Evolutionary conservation across 1,139 yeast genomes (phyloP).

Genomic region (Candida sp.): DNA sequence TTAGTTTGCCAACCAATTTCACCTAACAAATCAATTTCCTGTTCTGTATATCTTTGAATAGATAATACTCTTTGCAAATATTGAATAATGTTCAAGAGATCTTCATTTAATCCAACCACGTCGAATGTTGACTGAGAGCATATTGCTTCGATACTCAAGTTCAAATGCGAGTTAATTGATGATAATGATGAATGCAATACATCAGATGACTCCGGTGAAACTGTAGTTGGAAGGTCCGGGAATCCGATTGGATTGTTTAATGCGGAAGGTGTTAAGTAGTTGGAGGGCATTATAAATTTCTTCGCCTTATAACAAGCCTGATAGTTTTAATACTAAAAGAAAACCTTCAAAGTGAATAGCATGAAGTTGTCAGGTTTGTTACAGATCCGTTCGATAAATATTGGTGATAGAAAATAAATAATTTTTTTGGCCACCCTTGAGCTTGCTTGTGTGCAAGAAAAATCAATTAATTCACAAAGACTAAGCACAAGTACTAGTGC

Average conservation of each 20-base stretch:
- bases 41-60: background rate
- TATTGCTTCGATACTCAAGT: background rate
- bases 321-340: no score
- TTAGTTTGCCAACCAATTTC: slow-evolving; percentile 1
- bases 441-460: background rate
- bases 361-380: no score
- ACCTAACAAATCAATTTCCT: background rate
- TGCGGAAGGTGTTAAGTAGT: background rate
- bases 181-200: background rate
- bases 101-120: background rate
- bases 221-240: background rate
- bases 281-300: background rate
- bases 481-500: background rate
- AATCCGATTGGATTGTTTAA: background rate
- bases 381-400: no score
- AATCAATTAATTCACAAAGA: background rate
- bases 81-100: background rate
- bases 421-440: background rate
- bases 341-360: no score
- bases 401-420: background rate
- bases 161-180: background rate
- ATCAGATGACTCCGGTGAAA: background rate
- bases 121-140: background rate
- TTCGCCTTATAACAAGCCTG: background rate
- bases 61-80: background rate